Evolutionary conservation across 1,139 yeast genomes (phyloP).

Genomic region (Saccharomyces hybrid): DNA sequence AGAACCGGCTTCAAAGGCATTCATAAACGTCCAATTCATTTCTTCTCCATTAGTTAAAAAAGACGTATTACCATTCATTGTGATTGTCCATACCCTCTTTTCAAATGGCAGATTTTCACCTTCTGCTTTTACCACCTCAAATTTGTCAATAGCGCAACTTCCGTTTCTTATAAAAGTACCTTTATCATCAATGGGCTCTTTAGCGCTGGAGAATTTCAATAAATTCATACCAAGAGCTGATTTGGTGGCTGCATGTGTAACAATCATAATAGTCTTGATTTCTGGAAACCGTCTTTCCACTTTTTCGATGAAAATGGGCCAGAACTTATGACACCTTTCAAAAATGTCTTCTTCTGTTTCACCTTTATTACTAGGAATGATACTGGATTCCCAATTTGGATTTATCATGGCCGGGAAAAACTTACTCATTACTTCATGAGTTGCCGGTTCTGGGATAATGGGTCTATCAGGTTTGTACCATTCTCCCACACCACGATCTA

Average conservation of each 20-base stretch:
- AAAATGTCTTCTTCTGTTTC: conserved; percentile 59
- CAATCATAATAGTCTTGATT: conserved; percentile 46
- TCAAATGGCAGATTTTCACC: conserved; percentile 9
- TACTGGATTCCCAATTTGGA: conserved; percentile 41
- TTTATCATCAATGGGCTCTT: conserved; percentile 40
- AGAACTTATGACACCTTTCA: conserved; percentile 42
- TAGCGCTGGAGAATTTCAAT: conserved; percentile 40
- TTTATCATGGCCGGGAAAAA: conserved; percentile 44
- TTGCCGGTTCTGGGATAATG: conserved; percentile 52
- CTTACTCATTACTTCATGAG: conserved; percentile 37
- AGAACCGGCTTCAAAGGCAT: conserved; percentile 66
- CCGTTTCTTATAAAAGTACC: conserved; percentile 45
- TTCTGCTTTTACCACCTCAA: conserved; percentile 25
- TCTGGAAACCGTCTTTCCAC: conserved; percentile 49
- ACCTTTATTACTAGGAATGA: conserved; percentile 51
- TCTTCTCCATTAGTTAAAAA: conserved; percentile 73
- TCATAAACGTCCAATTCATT: conserved; percentile 76
- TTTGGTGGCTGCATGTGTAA: conserved; percentile 78
- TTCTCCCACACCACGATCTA: conserved; percentile 69
- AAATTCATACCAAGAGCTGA: conserved; percentile 69
- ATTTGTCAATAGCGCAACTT: conserved; percentile 48
- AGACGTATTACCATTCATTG: conserved; percentile 60
- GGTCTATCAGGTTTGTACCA: conserved; percentile 51
- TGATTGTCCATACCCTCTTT: conserved; percentile 41
- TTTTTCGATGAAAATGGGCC: conserved; percentile 43